These are phyloP conservation scores for Leishmania tropica DNA, from an alignment of 208 protist genomes.

Conservation along the genomic window DNA sequence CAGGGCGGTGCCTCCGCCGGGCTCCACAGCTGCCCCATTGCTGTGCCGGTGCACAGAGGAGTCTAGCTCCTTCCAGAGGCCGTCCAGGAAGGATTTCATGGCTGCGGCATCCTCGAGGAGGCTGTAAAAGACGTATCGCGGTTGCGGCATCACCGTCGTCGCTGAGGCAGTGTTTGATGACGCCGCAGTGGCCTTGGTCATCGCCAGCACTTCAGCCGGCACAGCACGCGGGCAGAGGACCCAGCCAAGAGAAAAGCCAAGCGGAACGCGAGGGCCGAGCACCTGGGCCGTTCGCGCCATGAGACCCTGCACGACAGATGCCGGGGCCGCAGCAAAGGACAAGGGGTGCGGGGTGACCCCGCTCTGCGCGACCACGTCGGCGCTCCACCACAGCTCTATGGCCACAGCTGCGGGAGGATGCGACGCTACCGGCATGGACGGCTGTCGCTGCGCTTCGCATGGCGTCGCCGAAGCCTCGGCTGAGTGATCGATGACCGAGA, in stretches of 20 bases:
- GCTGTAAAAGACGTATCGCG: conserved; percentile 15
- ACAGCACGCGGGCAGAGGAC: conserved; percentile 13
- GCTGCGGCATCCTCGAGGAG: conserved; percentile 9
- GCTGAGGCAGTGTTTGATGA: neutral
- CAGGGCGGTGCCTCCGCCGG: neutral
- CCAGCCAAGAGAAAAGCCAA: conserved; percentile 52
- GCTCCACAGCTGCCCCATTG: neutral
- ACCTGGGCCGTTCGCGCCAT: conserved; percentile 11
- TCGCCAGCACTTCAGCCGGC: neutral
- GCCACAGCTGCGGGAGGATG: neutral
- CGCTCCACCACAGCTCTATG: conserved; percentile 57
- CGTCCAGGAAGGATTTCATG: conserved; percentile 22
- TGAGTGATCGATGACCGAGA: neutral
- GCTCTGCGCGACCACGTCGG: conserved; percentile 39
- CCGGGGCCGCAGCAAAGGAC: conserved; percentile 9
- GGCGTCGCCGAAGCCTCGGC: conserved; percentile 1
- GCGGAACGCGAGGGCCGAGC: conserved; percentile 9
- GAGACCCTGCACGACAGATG: conserved; percentile 2
- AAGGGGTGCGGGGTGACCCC: neutral
- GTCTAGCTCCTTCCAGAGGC: conserved; percentile 12
- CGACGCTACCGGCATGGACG: too few relatives aligned
- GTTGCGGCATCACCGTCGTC: neutral
- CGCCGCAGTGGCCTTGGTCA: neutral
- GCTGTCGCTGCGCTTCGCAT: neutral
- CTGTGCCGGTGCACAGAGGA: neutral